Evolutionary conservation across 129 eudicot species (phyloP).

Genomic region (Scalesia atractyloides): DNA sequence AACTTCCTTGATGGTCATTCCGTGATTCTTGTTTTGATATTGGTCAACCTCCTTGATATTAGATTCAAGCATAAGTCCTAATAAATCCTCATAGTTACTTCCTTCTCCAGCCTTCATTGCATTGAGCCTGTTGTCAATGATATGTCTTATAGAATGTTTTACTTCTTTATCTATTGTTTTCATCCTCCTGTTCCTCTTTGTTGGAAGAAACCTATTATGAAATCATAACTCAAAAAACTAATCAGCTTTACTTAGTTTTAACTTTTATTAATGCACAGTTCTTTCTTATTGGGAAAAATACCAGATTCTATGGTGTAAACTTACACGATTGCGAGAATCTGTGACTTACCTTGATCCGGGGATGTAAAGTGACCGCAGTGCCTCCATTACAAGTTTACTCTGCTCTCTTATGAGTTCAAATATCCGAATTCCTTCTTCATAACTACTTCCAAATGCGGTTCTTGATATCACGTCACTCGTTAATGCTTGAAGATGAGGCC

Average conservation of each 20-base stretch:
- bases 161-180: constrained; percentile 12
- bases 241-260: background rate
- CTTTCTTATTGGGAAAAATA: background rate
- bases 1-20: constrained; percentile 5
- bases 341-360: background rate
- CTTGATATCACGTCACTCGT: too few relatives aligned
- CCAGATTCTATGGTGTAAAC: background rate
- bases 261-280: too few relatives aligned
- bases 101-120: constrained; percentile 5
- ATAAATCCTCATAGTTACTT: background rate
- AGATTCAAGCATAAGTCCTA: constrained; percentile 1
- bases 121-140: constrained; percentile 1
- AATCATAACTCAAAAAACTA: background rate
- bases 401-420: constrained; percentile 1
- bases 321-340: background rate
- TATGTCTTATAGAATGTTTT: background rate
- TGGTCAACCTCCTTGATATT: background rate
- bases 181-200: background rate
- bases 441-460: too few relatives aligned
- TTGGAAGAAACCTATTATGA: constrained; percentile 22
- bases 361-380: background rate
- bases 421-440: background rate
- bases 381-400: background rate
- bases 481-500: too few relatives aligned
- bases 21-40: background rate